Percentiles rank a stretch among this genome's conserved stretches.
phyloP scores from a whole-genome alignment of 148 eudicot genomes.

The Polygonum maritimum region DNA sequence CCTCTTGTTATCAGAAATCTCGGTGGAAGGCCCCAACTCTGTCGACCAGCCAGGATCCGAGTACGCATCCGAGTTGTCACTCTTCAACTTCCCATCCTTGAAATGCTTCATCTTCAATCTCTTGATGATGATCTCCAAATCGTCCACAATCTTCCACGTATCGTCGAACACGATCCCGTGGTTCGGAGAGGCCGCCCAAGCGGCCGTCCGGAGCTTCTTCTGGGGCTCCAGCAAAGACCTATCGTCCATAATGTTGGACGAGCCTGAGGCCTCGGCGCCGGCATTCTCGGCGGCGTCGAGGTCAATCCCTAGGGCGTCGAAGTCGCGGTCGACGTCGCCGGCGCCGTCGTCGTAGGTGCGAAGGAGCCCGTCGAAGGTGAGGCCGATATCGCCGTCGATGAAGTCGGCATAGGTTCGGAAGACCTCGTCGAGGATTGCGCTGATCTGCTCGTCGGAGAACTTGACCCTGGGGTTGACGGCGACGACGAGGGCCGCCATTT shows the following conservation, averaged over 20 bases:
- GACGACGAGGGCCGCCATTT: conserved; percentile 90
- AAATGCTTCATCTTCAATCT: conserved; percentile 55
- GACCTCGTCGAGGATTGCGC: conserved; percentile 90
- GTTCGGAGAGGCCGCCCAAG: conserved; percentile 88
- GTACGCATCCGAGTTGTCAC: conserved; percentile 50
- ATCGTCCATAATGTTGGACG: conserved; percentile 41
- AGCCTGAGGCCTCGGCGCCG: conserved; percentile 7
- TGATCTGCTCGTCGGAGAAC: conserved; percentile 84
- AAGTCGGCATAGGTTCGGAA: conserved; percentile 77
- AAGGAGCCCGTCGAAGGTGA: conserved; percentile 68
- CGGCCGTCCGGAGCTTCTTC: conserved; percentile 70
- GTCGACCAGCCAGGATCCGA: conserved; percentile 94
- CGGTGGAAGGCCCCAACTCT: conserved; percentile 64
- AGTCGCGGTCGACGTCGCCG: conserved; percentile 96
- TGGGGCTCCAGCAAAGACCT: conserved; percentile 39
- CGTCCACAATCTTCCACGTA: conserved; percentile 87
- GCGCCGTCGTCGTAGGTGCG: conserved; percentile 98
- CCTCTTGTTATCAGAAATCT: conserved; percentile 50
- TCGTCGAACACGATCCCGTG: conserved; percentile 90
- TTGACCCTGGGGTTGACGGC: conserved; percentile 97
- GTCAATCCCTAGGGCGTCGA: conserved; percentile 68
- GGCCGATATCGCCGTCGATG: conserved; percentile 66
- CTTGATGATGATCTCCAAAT: conserved; percentile 69
- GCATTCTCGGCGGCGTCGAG: conserved; percentile 11
- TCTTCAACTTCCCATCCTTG: conserved; percentile 59